Evolutionary conservation across 306 rosid species (phyloP).

Genomic region (Crataegus laevigata): DNA sequence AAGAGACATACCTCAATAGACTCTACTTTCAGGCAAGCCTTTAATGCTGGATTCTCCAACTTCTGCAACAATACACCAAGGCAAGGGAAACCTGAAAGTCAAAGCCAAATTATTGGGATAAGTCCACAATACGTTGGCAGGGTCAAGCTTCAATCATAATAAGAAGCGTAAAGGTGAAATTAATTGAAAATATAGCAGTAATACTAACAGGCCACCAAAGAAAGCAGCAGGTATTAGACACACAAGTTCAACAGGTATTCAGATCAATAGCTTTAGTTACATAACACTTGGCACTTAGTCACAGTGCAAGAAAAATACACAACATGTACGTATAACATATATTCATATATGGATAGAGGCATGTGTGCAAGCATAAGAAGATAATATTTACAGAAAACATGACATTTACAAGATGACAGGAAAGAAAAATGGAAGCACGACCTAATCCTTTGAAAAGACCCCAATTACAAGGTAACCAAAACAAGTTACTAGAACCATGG

Average conservation of each 20-base stretch:
- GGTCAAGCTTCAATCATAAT: constrained; percentile 6
- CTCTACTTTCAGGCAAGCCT: constrained; percentile 69
- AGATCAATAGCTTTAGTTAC: neutral
- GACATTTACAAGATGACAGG: neutral
- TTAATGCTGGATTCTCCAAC: constrained; percentile 91
- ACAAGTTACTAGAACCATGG: neutral
- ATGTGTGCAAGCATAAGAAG: neutral
- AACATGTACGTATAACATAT: neutral
- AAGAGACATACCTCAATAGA: constrained; percentile 67
- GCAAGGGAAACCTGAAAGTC: constrained; percentile 76
- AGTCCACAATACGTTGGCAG: constrained; percentile 3
- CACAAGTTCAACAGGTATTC: neutral
- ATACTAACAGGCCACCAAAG: neutral
- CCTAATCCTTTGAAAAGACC: neutral
- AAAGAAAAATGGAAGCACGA: neutral
- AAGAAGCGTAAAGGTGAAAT: neutral
- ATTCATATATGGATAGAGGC: neutral
- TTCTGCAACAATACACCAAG: constrained; percentile 92
- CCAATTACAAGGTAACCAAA: neutral
- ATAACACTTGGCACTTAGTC: neutral
- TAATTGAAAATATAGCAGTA: neutral
- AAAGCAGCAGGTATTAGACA: neutral
- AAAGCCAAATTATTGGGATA: constrained; percentile 10
- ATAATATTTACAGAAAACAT: neutral
- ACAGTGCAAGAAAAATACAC: neutral